A percentile compares a stretch with the other conserved stretches of the same genome.
These are phyloP conservation scores for Pestalotiopsis sp. DNA, from an alignment of 2,329 filamentous ascomycete genomes.

Conservation along the genomic window DNA sequence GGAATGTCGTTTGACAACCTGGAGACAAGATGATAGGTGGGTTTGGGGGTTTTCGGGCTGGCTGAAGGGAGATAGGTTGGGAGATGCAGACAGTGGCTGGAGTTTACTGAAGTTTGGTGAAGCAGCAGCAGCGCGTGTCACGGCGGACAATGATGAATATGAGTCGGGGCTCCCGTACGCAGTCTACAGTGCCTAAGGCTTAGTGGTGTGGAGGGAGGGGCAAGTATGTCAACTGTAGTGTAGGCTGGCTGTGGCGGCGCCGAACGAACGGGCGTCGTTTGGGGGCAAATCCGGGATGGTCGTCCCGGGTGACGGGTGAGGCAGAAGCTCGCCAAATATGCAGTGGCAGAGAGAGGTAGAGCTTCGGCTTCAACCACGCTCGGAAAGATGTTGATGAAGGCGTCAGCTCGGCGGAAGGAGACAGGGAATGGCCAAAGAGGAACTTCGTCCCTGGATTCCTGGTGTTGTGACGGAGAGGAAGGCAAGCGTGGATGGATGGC, in stretches of 20 bases:
- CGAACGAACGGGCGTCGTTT: background rate
- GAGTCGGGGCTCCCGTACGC: background rate
- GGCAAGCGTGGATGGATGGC: background rate
- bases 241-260: background rate
- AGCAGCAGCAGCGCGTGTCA: background rate
- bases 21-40: background rate
- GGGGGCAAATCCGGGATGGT: background rate
- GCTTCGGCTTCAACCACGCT: no score
- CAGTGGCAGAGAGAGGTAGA: no score
- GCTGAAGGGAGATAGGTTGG: background rate
- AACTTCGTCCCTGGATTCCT: background rate
- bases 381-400: no score
- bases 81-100: background rate
- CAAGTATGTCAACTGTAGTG: background rate
- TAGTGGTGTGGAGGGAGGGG: background rate
- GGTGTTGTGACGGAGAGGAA: background rate
- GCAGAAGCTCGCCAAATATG: no score
- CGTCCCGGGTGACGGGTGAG: no score
- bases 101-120: background rate
- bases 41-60: background rate
- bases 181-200: background rate
- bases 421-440: background rate
- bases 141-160: background rate
- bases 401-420: no score
- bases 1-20: slow-evolving; percentile 10